A percentile compares a stretch with the other conserved stretches of the same genome.
phyloP scores from a whole-genome alignment of 805 yeast genomes.

The Candida morakotiae region DNA sequence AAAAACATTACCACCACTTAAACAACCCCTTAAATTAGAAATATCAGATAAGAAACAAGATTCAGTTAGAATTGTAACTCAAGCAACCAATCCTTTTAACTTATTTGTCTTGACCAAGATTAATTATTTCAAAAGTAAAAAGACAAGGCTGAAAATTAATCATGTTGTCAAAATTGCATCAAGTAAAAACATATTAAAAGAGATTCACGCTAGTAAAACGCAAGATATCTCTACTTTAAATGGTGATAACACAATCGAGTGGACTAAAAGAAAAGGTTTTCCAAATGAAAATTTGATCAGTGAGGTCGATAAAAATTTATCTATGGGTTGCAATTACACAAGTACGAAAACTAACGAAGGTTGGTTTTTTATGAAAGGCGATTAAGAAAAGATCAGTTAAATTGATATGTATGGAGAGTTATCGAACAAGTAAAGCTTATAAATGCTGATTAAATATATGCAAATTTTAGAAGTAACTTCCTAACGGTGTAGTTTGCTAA shows the following conservation, averaged over 20 bases:
- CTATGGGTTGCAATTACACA: not conserved
- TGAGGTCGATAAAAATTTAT: not conserved
- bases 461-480: too few species aligned
- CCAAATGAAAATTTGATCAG: slow-evolving; percentile 4
- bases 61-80: too few species aligned
- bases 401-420: too few species aligned
- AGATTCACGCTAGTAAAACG: not conserved
- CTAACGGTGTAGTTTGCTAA: too few species aligned
- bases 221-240: not conserved
- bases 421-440: not conserved
- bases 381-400: not conserved
- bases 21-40: not conserved
- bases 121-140: slow-evolving; percentile 8
- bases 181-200: not conserved
- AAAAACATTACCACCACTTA: not conserved
- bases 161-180: not conserved
- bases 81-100: slow-evolving; percentile 1
- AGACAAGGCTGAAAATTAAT: not conserved
- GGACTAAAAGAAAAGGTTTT: slow-evolving; percentile 8
- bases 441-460: too few species aligned
- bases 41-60: not conserved
- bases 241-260: slow-evolving; percentile 2
- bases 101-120: slow-evolving; percentile 6
- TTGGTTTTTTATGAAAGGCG: not conserved
- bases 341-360: not conserved